Conservation (phyloP, 208 protist genomes). For the Vickermania ingenoplastis region DNA sequence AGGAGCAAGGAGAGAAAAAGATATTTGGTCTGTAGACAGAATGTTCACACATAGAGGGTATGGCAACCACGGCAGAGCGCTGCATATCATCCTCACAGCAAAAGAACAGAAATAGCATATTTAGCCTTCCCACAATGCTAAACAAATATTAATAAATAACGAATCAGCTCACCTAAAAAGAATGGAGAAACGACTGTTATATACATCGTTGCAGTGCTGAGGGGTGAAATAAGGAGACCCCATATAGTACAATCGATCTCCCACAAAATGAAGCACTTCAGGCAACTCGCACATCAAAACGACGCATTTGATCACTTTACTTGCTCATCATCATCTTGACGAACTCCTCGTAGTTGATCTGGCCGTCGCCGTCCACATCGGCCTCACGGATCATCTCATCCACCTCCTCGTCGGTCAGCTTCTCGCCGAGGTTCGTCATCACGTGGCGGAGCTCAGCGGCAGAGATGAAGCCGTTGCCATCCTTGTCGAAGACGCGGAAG, state of each 20-base stretch:
- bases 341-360: conserved; percentile 83
- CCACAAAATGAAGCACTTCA: background rate
- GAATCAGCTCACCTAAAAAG: background rate
- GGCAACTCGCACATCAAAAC: background rate
- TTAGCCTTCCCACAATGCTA: background rate
- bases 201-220: background rate
- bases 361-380: conserved; percentile 74
- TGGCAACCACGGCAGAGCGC: background rate
- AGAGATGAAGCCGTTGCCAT: conserved; percentile 91
- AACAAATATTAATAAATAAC: background rate
- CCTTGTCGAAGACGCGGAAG: conserved; percentile 95
- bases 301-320: conserved; percentile 62
- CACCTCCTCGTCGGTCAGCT: conserved; percentile 90
- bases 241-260: background rate
- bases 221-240: background rate
- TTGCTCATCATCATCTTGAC: conserved; percentile 77
- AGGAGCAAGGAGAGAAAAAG: background rate
- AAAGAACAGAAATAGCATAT: no score
- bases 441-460: conserved; percentile 92
- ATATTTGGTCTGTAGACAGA: background rate
- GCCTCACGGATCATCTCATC: conserved; percentile 87
- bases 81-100: no score
- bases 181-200: background rate
- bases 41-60: background rate
- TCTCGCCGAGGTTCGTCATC: conserved; percentile 93